Conservation (phyloP, 352 stramenopile genomes). For the Elongisporangium anandrum region DNA sequence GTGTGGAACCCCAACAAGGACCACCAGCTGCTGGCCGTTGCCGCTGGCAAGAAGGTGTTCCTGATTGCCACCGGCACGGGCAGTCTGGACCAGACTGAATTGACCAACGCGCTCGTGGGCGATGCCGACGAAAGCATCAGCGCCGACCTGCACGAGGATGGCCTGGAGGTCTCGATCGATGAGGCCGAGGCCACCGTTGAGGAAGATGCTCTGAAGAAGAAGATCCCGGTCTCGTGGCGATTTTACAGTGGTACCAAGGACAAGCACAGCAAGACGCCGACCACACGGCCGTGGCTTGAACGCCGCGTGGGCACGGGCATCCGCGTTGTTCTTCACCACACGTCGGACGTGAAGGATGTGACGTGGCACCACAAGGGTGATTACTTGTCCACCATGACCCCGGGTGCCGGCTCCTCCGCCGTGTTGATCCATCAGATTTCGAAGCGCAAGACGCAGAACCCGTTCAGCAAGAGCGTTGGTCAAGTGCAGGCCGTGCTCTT, state of each 20-base stretch:
- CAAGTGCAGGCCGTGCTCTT: constrained; percentile 96
- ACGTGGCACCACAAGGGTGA: constrained; percentile 99
- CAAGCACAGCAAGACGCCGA: constrained; percentile 44
- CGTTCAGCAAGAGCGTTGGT: constrained; percentile 94
- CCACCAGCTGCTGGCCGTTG: constrained; percentile 94
- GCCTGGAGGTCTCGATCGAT: constrained; percentile 55
- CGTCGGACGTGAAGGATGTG: constrained; percentile 90
- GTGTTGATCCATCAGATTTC: constrained; percentile 99
- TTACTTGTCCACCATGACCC: constrained; percentile 96
- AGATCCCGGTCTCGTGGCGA: constrained; percentile 90
- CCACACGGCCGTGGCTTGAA: constrained; percentile 57
- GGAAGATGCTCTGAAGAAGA: constrained; percentile 77
- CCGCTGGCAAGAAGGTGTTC: constrained; percentile 88
- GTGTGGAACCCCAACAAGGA: constrained; percentile 97
- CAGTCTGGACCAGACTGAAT: constrained; percentile 89
- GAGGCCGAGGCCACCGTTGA: constrained; percentile 71
- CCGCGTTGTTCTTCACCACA: constrained; percentile 84
- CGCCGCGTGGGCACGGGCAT: constrained; percentile 78
- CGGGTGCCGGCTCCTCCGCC: constrained; percentile 81
- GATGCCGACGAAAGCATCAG: constrained; percentile 75
- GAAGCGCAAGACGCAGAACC: constrained; percentile 95
- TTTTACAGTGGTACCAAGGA: constrained; percentile 83
- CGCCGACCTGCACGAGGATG: constrained; percentile 15
- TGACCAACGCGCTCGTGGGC: constrained; percentile 94
- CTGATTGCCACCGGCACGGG: constrained; percentile 94